Base-by-base conservation (phyloP, 495 filamentous ascomycete species). In the Trichoderma asperelloides region DNA sequence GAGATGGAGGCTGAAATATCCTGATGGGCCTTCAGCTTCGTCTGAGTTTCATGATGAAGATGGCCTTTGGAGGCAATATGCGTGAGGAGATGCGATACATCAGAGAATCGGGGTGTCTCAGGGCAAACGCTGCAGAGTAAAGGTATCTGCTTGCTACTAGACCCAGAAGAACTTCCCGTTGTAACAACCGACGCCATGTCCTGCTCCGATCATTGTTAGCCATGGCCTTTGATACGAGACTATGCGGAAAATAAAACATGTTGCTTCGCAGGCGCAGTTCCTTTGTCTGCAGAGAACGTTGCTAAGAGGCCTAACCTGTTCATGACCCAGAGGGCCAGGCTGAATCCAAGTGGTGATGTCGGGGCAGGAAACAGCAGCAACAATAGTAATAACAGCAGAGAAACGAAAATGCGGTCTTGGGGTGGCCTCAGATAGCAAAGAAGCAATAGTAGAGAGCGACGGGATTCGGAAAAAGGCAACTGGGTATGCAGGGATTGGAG, bases 11-110 rank as follows among this genome's bases (percentile, higher is more conserved):
- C 83, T 0, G 74, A 71, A 6, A 69, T 68, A 45, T 96, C 89
- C 28, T 82, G 78, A 33, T 82, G 77, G 62, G 86, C 81, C 67
- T 81, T 83, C 65, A 96, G 82, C 68, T 88, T 82, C 43, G 90
- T 78, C 69, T 89, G 91, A 81, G 89, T 91, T 63, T 88, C 83
- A 69, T 89, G 80, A 18, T 90, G 84, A 13, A 96, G 77, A 74
- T 97, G 93, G 41, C 87, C 87, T 72, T 96, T 96, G 64, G 92
- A 96, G 28, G 87, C 82, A 21, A 96, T 82, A 71, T 97, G 93
- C 40, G 93, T 97, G 67, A 97, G 82, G 28, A 96, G 80, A 71
- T 96, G 93, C 18, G 92, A 96, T 40, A 91, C 77, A 73, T 97
- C 93, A 64, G 92, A 95, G 77, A 96, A 97, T 47, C 73, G 79